Percentiles rank a stretch among this genome's conserved stretches.
These are phyloP conservation scores for Coemansia sp. DNA, from an alignment of 192 early-diverging fungal species.

Conservation along the genomic window DNA sequence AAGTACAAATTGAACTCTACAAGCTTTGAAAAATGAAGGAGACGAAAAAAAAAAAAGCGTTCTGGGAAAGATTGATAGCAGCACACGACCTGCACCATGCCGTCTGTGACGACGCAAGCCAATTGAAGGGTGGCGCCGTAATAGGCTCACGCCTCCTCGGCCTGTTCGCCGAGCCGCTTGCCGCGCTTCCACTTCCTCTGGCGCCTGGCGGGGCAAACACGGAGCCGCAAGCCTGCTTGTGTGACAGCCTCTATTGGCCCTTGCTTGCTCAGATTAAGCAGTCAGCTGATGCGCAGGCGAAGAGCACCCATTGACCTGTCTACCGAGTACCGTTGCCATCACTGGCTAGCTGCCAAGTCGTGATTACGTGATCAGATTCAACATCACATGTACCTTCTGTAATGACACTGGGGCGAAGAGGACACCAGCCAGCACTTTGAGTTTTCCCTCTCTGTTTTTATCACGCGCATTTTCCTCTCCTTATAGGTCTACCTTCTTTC, in stretches of 20 bases:
- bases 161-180: slow-evolving; percentile 1
- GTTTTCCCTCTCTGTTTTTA: not conserved
- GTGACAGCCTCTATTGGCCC: not conserved
- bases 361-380: slow-evolving; percentile 2
- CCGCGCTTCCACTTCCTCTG: not conserved
- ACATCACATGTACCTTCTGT: not conserved
- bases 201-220: not conserved
- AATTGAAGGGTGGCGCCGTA: not conserved
- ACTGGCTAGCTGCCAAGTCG: not conserved
- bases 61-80: not conserved
- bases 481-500: not conserved
- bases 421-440: not conserved
- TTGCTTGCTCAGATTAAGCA: not conserved
- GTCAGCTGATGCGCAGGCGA: not conserved
- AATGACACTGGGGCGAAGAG: not conserved
- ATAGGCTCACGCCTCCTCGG: not conserved
- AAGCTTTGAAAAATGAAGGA: not conserved
- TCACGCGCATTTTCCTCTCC: not conserved
- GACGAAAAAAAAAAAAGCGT: not conserved
- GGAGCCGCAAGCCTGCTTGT: not conserved
- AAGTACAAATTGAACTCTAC: not conserved
- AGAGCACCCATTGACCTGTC: not conserved
- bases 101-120: not conserved
- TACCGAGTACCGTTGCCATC: not conserved
- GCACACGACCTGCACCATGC: not conserved